Conservation (phyloP, 2,329 filamentous ascomycete genomes). For the Pyrenochaeta sp. region DNA sequence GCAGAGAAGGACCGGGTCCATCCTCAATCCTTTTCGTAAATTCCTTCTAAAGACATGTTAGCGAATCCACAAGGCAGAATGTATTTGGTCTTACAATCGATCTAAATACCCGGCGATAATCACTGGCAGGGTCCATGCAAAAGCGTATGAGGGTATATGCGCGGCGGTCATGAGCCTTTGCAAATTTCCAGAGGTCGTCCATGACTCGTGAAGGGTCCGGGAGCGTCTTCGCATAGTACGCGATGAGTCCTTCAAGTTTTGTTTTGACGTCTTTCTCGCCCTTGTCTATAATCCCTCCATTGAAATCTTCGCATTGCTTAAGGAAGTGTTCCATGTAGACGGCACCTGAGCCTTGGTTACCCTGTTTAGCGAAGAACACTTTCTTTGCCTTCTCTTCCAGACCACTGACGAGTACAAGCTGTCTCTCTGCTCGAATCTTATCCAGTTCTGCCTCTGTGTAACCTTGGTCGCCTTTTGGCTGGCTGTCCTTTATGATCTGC, state of each 20-base stretch:
- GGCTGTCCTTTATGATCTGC: constrained; percentile 69
- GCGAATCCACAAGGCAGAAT: neutral
- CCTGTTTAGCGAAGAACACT: constrained; percentile 88
- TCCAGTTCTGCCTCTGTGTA: constrained; percentile 68
- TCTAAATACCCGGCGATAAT: constrained; percentile 89
- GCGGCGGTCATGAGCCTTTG: constrained; percentile 87
- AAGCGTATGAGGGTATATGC: constrained; percentile 90
- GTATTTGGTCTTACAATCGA: constrained; percentile 64
- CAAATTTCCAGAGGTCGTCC: constrained; percentile 86
- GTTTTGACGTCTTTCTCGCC: constrained; percentile 72
- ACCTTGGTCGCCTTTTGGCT: constrained; percentile 56
- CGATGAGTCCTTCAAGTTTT: constrained; percentile 75
- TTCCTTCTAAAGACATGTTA: constrained; percentile 67
- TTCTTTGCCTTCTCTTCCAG: constrained; percentile 80
- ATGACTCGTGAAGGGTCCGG: constrained; percentile 77
- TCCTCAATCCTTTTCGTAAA: constrained; percentile 81
- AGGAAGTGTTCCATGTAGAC: constrained; percentile 79
- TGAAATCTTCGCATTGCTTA: constrained; percentile 85
- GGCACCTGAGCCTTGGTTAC: constrained; percentile 77
- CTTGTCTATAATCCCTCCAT: constrained; percentile 82
- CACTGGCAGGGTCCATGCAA: constrained; percentile 82
- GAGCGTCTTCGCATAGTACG: constrained; percentile 76
- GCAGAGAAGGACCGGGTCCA: constrained; percentile 67
- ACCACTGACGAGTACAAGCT: constrained; percentile 80
- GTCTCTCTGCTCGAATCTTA: constrained; percentile 81